Evolutionary conservation across 2,329 filamentous ascomycete genomes (phyloP).

Genomic region (Exophiala xenobiotica): DNA sequence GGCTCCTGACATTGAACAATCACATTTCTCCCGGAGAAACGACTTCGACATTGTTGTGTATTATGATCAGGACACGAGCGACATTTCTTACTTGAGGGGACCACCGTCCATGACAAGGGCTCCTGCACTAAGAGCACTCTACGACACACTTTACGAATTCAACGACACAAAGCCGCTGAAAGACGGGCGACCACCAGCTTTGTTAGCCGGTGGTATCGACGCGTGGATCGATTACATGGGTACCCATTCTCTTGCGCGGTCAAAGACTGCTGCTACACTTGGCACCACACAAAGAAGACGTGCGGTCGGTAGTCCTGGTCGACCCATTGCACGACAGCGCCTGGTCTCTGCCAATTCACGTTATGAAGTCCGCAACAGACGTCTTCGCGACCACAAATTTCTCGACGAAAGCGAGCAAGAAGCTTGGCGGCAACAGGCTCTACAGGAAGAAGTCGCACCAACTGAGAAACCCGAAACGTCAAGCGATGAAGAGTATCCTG

Average conservation of each 20-base stretch:
- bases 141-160: slow-evolving; percentile 78
- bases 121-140: slow-evolving; percentile 67
- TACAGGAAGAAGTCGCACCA: slow-evolving; percentile 60
- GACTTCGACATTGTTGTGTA: slow-evolving; percentile 86
- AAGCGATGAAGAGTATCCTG: slow-evolving; percentile 43
- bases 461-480: slow-evolving; percentile 42
- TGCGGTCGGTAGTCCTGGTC: slow-evolving; percentile 35
- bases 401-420: slow-evolving; percentile 78
- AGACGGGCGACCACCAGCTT: slow-evolving; percentile 64
- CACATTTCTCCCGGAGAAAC: slow-evolving; percentile 69
- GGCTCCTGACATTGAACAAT: slow-evolving; percentile 61
- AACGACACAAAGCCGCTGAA: slow-evolving; percentile 74
- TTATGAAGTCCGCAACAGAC: slow-evolving; percentile 55
- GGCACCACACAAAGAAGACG: slow-evolving; percentile 45
- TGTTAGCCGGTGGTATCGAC: slow-evolving; percentile 78
- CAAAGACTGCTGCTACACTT: slow-evolving; percentile 54
- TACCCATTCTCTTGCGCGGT: slow-evolving; percentile 59
- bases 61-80: slow-evolving; percentile 73
- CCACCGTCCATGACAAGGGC: slow-evolving; percentile 46
- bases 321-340: slow-evolving; percentile 54
- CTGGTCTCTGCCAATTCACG: slow-evolving; percentile 52
- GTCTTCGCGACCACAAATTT: slow-evolving; percentile 63
- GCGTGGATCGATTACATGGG: slow-evolving; percentile 87
- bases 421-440: slow-evolving; percentile 74
- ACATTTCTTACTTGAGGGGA: slow-evolving; percentile 54